phyloP scores from a whole-genome alignment of 129 eudicot species.

The Escallonia rubra region DNA sequence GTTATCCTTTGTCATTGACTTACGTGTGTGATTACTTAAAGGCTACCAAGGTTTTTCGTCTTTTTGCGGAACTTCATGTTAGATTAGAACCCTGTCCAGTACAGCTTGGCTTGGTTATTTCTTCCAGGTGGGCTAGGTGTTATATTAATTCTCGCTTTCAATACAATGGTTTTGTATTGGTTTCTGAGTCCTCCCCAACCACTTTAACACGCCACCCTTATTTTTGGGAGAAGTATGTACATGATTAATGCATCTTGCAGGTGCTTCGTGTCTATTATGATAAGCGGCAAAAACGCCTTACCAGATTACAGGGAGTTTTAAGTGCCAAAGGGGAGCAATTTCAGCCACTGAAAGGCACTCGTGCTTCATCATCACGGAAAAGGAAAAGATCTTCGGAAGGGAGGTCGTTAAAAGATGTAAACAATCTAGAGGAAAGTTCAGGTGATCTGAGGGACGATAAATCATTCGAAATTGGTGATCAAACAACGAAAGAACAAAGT shows the following conservation, averaged over 20 bases:
- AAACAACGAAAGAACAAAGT: conserved; percentile 21
- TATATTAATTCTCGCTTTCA: too few relatives aligned
- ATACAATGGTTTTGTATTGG: too few relatives aligned
- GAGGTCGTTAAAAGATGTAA: conserved; percentile 25
- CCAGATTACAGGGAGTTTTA: conserved; percentile 24
- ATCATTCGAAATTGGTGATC: conserved; percentile 15
- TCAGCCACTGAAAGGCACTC: conserved; percentile 15
- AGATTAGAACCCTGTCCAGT: not conserved
- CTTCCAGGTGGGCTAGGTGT: too few relatives aligned
- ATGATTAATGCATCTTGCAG: conserved; percentile 7
- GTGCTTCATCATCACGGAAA: conserved; percentile 30
- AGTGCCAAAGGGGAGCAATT: conserved; percentile 18
- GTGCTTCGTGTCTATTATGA: conserved; percentile 33
- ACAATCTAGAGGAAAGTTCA: conserved; percentile 18
- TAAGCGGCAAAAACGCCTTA: conserved; percentile 15
- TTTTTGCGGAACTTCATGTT: conserved; percentile 27
- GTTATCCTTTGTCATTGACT: too few relatives aligned
- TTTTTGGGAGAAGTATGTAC: too few relatives aligned
- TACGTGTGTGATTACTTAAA: too few relatives aligned
- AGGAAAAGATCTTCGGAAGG: conserved; percentile 38
- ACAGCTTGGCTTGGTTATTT: too few relatives aligned
- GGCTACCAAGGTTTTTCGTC: too few relatives aligned
- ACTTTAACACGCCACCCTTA: too few relatives aligned
- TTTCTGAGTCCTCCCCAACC: too few relatives aligned
- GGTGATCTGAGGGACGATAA: conserved; percentile 19